phyloP scores from a whole-genome alignment of 2,329 filamentous ascomycete species.

The Chalara sp. region DNA sequence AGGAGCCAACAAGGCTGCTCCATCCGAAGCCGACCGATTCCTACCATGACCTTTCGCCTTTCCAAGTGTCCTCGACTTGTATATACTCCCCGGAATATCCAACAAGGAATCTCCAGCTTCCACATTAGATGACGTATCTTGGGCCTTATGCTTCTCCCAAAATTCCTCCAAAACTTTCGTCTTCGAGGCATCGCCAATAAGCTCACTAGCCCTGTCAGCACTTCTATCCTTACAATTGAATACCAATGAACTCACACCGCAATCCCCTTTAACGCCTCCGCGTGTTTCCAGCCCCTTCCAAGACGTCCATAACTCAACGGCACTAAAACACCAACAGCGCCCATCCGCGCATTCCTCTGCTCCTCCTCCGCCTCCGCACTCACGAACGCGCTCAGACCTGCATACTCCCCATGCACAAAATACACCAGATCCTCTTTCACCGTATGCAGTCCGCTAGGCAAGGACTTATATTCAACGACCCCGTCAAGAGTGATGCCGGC shows the following conservation, averaged over 20 bases:
- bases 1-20: constrained; percentile 47
- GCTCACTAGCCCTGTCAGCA: constrained; percentile 35
- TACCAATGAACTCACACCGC: constrained; percentile 47
- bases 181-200: constrained; percentile 59
- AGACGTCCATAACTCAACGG: constrained; percentile 78
- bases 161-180: constrained; percentile 66
- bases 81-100: constrained; percentile 34
- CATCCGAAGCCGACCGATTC: constrained; percentile 56
- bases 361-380: constrained; percentile 74
- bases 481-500: constrained; percentile 71
- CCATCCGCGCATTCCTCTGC: constrained; percentile 83
- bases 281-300: constrained; percentile 85
- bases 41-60: constrained; percentile 40
- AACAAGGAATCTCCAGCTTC: constrained; percentile 21
- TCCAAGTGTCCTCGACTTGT: constrained; percentile 30
- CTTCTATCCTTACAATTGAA: not conserved
- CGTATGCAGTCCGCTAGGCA: constrained; percentile 88
- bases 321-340: constrained; percentile 84
- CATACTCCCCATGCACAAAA: constrained; percentile 80
- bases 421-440: constrained; percentile 87
- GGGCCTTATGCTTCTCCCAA: constrained; percentile 59
- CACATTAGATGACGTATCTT: constrained; percentile 9
- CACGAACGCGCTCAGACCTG: constrained; percentile 86
- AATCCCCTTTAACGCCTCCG: constrained; percentile 66
- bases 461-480: constrained; percentile 89